Evolutionary conservation across 305 asterid species (phyloP), one percentile per base, ranked within the genome.

Genomic region (Fraxinus nigra): DNA sequence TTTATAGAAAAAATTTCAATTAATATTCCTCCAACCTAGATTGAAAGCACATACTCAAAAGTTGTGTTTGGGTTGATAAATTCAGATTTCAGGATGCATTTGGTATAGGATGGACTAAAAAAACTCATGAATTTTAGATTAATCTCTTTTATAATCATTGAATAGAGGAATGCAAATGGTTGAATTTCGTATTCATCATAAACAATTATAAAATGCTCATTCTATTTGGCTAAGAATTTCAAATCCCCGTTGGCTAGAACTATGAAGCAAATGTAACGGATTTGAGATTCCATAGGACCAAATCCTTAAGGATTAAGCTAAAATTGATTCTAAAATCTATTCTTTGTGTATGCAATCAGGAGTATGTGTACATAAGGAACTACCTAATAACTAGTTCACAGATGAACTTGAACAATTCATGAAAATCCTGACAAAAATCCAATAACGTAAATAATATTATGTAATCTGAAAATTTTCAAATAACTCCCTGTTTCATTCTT

Each of bases 331-430:
- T 48, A 14, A 48, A 48, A 13, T 11, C 59, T 14, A 48, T 48
- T 48, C 18, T 48, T 48, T 48, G 59, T 3, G 59, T 48, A 48
- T 14, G 59, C 22, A 16, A 51, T 51, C 7, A 16, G 20, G 63
- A 5, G 16, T 46, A 3, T 46, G 56, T 13, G 56, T 24, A 9
- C 51, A 40, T 10, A 9, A 40, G 13, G 43, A 40, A 38, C 11
- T 38, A 38, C 46, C 14, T 1, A 8, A 38, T 38, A 38, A 38
- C 92, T 94, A 85, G 90, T 93, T 46, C 98, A 98, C n/a, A 92
- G 93, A 88, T 94, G 98, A 9, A 90, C 92, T 34, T 34, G 38
- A 34, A 35, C 1, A 35, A 5, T 35, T 35, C 34, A 32, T 32
- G 34, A 32, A 32, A 32, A 3, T 35, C 40, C 9, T 32, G 34